Evolutionary conservation across 2,329 filamentous ascomycete species (phyloP).

Genomic region (Metarhizium brunneum): DNA sequence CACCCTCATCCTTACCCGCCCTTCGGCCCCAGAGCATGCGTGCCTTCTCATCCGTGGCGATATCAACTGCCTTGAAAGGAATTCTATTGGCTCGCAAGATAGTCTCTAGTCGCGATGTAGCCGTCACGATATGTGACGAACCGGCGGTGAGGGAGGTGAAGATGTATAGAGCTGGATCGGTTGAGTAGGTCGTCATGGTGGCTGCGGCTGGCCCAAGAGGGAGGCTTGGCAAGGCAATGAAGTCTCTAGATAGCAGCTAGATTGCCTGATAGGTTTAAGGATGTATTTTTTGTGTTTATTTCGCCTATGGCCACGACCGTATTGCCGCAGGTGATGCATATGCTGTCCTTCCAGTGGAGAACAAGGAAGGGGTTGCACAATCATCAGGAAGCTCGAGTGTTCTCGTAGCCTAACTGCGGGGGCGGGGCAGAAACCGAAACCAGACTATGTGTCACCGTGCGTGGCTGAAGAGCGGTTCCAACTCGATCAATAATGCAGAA

Average conservation of each 20-base stretch:
- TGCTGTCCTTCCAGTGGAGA: not conserved
- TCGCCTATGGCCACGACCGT: not conserved
- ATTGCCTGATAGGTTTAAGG: not conserved
- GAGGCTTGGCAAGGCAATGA: not conserved
- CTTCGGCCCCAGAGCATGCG: constrained; percentile 82
- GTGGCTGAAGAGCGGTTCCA: not conserved
- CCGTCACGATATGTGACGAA: constrained; percentile 92
- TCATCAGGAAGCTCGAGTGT: not conserved
- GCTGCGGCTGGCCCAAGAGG: not conserved
- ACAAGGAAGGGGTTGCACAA: not conserved
- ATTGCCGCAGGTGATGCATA: not conserved
- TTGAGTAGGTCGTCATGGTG: constrained; percentile 36
- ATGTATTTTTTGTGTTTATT: not conserved
- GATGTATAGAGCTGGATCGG: constrained; percentile 73
- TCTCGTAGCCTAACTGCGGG: constrained; percentile 7
- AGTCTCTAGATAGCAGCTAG: not conserved
- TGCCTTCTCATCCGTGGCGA: constrained; percentile 82
- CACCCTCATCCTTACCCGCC: constrained; percentile 58
- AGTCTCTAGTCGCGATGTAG: constrained; percentile 89
- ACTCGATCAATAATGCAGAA: not conserved
- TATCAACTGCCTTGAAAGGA: constrained; percentile 85
- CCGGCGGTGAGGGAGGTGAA: constrained; percentile 95
- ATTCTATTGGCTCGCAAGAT: constrained; percentile 93
- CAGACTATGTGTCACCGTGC: not conserved
- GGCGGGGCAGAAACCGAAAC: constrained; percentile 6